Percentiles rank a stretch among this genome's conserved stretches.
Conservation (phyloP, 495 filamentous ascomycete species). For the Neurospora discreta region DNA sequence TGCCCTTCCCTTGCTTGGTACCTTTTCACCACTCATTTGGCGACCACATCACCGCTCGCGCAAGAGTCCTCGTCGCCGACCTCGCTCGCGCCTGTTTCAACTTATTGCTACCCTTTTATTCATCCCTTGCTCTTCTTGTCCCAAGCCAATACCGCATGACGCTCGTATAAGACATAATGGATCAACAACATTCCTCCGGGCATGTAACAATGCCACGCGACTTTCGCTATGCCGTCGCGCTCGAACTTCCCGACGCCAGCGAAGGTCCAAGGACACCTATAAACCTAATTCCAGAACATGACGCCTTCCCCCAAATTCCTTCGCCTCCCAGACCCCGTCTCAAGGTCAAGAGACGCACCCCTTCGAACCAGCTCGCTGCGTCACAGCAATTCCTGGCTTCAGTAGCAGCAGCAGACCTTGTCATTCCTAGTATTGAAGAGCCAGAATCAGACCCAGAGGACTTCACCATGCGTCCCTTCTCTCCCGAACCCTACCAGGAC, state of each 20-base stretch:
- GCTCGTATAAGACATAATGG: conserved; percentile 22
- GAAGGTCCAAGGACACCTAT: conserved; percentile 29
- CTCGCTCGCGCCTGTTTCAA: not conserved
- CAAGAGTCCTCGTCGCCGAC: not conserved
- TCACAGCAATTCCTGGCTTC: conserved; percentile 47
- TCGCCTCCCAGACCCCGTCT: conserved; percentile 34
- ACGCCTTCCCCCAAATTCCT: conserved; percentile 23
- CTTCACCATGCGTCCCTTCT: conserved; percentile 20
- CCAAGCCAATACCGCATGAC: conserved; percentile 8
- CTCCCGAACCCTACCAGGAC: not conserved
- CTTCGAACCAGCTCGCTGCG: conserved; percentile 32
- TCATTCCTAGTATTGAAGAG: conserved; percentile 43
- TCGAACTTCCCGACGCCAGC: not conserved
- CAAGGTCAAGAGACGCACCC: conserved; percentile 35
- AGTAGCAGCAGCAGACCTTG: conserved; percentile 44
- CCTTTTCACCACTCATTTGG: not conserved
- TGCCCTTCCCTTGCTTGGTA: not conserved
- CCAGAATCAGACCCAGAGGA: conserved; percentile 20
- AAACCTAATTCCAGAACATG: not conserved
- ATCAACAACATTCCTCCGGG: conserved; percentile 26
- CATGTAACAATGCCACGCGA: conserved; percentile 29
- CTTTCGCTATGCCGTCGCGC: conserved; percentile 23
- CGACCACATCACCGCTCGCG: not conserved
- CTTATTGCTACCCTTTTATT: not conserved
- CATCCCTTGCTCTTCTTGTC: conserved; percentile 16